Evolutionary conservation across 345 rosid species (phyloP), one percentile per base, ranked within the genome.

Genomic region (Arabis hirsuta): DNA sequence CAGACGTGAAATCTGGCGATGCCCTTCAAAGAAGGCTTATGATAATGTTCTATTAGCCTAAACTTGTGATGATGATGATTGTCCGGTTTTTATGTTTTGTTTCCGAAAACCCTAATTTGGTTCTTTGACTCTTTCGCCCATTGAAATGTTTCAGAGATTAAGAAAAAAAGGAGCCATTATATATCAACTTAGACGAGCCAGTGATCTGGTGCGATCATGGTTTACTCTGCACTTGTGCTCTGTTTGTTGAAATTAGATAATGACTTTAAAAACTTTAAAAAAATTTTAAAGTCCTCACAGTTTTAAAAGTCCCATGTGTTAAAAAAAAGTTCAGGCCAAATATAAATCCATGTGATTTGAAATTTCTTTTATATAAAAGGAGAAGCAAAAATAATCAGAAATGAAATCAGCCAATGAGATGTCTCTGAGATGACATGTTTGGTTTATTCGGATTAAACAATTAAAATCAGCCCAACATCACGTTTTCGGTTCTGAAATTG

Each of bases 1-100:
- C 57, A 77, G 74, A 59, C 50, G 74, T 34, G 6, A 31, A 22
- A 51, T 51, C 51, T 43, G 52, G 31, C 73, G 55, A 27, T 80
- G 69, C 65, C 74, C 55, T 46, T 48, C 34, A 22, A 77, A 69
- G 78, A 72, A 48, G 60, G 67, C 66, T 68, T 67, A 44, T 67
- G 56, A 24, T 60, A 39, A 52, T 34, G 38, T 54, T 42, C 58
- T 73, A 16, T 4, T 44, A 42, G 62, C 62, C 78, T 51, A 52
- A 41, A 19, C 31, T 43, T 60, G 67, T 67, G 57, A 71, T 69
- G 73, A 46, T 69, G 55, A 69, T 62, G 55, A 58, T 66, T 74
- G 63, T 55, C 63, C 20, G 16, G 58, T 73, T 58, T 58, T 67
- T 53, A 60, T 46, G 29, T 47, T 76, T 63, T 36, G 68, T 60